phyloP scores from a whole-genome alignment of 2,329 filamentous ascomycete genomes.

The Juglanconis juglandina region DNA sequence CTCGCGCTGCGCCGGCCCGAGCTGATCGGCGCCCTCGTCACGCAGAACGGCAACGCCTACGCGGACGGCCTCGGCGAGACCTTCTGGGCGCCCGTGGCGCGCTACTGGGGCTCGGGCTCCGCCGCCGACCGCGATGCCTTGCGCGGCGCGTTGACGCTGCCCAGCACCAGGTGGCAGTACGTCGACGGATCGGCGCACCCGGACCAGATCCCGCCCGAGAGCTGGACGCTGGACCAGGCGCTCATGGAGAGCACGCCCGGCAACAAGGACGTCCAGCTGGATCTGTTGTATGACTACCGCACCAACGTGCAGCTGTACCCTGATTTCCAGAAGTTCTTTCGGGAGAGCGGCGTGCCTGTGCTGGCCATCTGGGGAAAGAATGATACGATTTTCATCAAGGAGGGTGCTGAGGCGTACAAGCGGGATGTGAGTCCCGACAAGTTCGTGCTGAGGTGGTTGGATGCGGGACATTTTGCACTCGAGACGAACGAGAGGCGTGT shows the following conservation, averaged over 20 bases:
- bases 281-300: constrained; percentile 55
- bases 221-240: constrained; percentile 49
- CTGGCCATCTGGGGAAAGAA: constrained; percentile 58
- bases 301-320: constrained; percentile 54
- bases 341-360: constrained; percentile 47
- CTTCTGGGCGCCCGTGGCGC: constrained; percentile 48
- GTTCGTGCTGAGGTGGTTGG: constrained; percentile 47
- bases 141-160: constrained; percentile 32
- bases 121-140: constrained; percentile 35
- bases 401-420: constrained; percentile 53
- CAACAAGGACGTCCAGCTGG: constrained; percentile 51
- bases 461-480: constrained; percentile 55
- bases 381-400: constrained; percentile 47
- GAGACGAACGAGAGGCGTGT: constrained; percentile 32
- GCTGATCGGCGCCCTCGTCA: constrained; percentile 49
- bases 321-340: constrained; percentile 53
- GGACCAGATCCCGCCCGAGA: constrained; percentile 38
- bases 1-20: constrained; percentile 48
- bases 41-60: constrained; percentile 62
- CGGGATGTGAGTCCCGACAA: constrained; percentile 39
- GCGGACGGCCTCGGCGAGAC: constrained; percentile 46
- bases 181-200: constrained; percentile 34
- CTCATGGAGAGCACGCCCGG: constrained; percentile 44
- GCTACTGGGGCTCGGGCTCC: constrained; percentile 40
- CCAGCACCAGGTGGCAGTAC: constrained; percentile 44